phyloP scores from a whole-genome alignment of 208 protist genomes.

The Acanthamoeba sp. region DNA sequence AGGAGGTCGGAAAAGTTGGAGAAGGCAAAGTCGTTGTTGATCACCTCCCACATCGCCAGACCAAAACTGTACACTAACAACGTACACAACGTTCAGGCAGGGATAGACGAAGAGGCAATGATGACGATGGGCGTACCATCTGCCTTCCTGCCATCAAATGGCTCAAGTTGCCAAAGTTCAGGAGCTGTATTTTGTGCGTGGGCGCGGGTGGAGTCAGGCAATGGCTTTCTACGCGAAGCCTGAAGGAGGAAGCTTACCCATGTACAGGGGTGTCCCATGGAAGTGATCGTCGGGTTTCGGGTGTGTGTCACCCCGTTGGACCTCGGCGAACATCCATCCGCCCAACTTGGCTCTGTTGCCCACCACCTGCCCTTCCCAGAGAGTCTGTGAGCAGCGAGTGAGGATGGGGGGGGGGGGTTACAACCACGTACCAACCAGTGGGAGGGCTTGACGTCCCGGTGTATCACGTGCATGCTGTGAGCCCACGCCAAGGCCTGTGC shows the following conservation, averaged over 20 bases:
- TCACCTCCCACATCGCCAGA: slow-evolving; percentile 39
- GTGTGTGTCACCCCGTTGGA: slow-evolving; percentile 24
- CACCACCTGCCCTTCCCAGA: neutral
- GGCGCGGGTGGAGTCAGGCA: too few relatives aligned
- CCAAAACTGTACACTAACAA: slow-evolving; percentile 53
- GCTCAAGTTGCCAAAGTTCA: neutral
- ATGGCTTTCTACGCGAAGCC: too few relatives aligned
- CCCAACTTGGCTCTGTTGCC: slow-evolving; percentile 46
- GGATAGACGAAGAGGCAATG: neutral
- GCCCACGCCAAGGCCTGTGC: slow-evolving; percentile 53
- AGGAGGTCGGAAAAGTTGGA: neutral
- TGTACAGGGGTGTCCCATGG: slow-evolving; percentile 59
- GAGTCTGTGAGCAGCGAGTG: too few relatives aligned
- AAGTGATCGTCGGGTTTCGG: slow-evolving; percentile 50
- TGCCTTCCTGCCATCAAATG: slow-evolving; percentile 40
- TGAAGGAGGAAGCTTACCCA: too few relatives aligned
- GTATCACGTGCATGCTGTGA: slow-evolving; percentile 24
- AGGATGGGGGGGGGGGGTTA: neutral
- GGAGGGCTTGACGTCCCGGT: slow-evolving; percentile 65
- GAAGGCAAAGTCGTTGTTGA: slow-evolving; percentile 46
- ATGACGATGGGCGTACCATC: slow-evolving; percentile 19
- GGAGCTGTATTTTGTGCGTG: neutral
- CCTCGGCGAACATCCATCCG: slow-evolving; percentile 71
- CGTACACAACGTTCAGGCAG: too few relatives aligned
- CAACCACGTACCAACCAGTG: slow-evolving; percentile 46